Evolutionary conservation across 169 alveolate genomes (phyloP).

Genomic region (Plasmodium malariae): DNA sequence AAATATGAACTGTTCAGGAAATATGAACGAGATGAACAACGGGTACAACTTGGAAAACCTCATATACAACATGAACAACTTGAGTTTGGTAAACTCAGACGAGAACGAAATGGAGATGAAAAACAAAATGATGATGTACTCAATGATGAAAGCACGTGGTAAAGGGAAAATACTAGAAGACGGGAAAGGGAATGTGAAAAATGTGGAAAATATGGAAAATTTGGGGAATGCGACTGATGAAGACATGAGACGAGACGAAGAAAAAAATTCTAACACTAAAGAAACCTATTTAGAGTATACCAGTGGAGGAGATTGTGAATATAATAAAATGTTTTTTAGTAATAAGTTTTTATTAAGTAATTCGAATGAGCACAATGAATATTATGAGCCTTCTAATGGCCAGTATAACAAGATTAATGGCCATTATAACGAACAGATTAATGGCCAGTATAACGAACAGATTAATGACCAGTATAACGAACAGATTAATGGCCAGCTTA

Average conservation of each 20-base stretch:
- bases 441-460: too few species aligned
- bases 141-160: background rate
- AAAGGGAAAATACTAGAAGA: background rate
- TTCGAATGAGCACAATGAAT: background rate
- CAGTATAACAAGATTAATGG: too few species aligned
- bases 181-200: background rate
- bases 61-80: slow-evolving; percentile 7
- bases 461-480: too few species aligned
- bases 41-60: background rate
- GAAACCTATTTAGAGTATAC: background rate
- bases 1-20: background rate
- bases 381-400: too few species aligned
- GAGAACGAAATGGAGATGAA: background rate
- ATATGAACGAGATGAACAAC: background rate
- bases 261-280: background rate
- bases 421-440: too few species aligned
- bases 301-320: background rate
- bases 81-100: background rate
- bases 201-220: too few species aligned
- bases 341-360: background rate
- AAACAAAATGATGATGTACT: background rate
- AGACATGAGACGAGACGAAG: slow-evolving; percentile 9
- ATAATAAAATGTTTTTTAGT: background rate
- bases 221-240: background rate
- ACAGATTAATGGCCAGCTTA: too few species aligned